phyloP scores from a whole-genome alignment of 108 stramenopile genomes.

The Pinguiococcus pyrenoidosus region DNA sequence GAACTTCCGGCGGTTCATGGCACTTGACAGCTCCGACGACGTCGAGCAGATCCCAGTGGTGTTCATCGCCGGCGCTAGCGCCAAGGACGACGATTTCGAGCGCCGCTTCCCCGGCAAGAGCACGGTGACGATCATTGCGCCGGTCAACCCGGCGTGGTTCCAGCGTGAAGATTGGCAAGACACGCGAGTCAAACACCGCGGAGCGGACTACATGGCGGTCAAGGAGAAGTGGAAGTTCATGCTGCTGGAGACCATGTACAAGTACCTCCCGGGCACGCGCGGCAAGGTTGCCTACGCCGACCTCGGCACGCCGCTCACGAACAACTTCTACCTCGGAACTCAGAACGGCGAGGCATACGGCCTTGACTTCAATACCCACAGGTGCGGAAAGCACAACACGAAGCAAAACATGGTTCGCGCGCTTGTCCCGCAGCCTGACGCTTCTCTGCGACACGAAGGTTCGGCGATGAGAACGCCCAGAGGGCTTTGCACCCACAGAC shows the following conservation, averaged over 20 bases:
- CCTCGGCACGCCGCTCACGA: constrained; percentile 6
- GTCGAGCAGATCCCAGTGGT: too few species aligned
- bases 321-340: constrained; percentile 6
- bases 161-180: too few species aligned
- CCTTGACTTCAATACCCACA: too few species aligned
- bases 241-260: not conserved
- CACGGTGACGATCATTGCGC: not conserved
- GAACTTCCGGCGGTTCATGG: too few species aligned
- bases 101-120: not conserved
- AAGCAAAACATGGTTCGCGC: too few species aligned
- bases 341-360: constrained; percentile 1
- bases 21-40: too few species aligned
- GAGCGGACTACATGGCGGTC: not conserved
- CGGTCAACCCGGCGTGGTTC: constrained; percentile 7
- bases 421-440: too few species aligned
- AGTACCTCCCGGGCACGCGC: not conserved
- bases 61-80: constrained; percentile 3
- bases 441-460: too few species aligned
- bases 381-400: constrained; percentile 3
- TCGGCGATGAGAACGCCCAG: too few species aligned
- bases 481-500: too few species aligned
- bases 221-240: not conserved
- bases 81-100: not conserved
- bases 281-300: constrained; percentile 1
- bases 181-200: not conserved